Conservation (phyloP, 495 filamentous ascomycete genomes). For the Rusavskia elegans region DNA sequence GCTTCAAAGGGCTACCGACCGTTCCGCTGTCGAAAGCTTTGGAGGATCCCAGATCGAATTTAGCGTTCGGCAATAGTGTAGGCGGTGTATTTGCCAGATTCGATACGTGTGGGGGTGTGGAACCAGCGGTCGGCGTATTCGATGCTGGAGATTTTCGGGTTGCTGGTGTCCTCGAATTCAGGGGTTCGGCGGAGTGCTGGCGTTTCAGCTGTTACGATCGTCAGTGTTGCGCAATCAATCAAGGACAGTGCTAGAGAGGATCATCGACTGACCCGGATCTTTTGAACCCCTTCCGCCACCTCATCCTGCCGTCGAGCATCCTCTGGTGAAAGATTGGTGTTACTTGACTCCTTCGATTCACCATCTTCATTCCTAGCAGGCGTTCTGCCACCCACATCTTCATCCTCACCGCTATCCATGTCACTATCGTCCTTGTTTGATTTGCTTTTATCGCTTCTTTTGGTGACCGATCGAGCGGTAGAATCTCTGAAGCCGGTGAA, state of each 20-base stretch:
- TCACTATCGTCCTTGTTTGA: slow-evolving; percentile 37
- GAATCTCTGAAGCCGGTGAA: slow-evolving; percentile 79
- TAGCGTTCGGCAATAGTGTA: slow-evolving; percentile 17
- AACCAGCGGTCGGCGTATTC: slow-evolving; percentile 29
- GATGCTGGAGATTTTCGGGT: slow-evolving; percentile 24
- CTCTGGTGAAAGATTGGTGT: slow-evolving; percentile 45
- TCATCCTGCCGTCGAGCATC: slow-evolving; percentile 74
- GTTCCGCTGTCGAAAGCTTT: slow-evolving; percentile 33
- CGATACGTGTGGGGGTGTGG: slow-evolving; percentile 25
- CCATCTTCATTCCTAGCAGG: slow-evolving; percentile 48
- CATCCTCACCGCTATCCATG: slow-evolving; percentile 59
- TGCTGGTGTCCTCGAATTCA: slow-evolving; percentile 28
- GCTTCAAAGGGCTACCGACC: slow-evolving; percentile 71
- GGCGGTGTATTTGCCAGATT: slow-evolving; percentile 11
- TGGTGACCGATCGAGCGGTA: slow-evolving; percentile 28
- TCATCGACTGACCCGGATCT: slow-evolving; percentile 62
- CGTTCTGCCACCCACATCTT: slow-evolving; percentile 28
- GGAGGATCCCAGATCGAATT: slow-evolving; percentile 16
- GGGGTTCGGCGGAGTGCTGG: slow-evolving; percentile 72
- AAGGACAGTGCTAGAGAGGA: not conserved
- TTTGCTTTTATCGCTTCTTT: slow-evolving; percentile 40
- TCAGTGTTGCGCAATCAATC: not conserved
- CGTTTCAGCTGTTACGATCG: slow-evolving; percentile 61
- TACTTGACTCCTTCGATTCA: slow-evolving; percentile 51
- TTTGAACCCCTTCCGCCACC: slow-evolving; percentile 74